Evolutionary conservation across 164 flowering plant species (phyloP).

Genomic region (Piper betle): DNA sequence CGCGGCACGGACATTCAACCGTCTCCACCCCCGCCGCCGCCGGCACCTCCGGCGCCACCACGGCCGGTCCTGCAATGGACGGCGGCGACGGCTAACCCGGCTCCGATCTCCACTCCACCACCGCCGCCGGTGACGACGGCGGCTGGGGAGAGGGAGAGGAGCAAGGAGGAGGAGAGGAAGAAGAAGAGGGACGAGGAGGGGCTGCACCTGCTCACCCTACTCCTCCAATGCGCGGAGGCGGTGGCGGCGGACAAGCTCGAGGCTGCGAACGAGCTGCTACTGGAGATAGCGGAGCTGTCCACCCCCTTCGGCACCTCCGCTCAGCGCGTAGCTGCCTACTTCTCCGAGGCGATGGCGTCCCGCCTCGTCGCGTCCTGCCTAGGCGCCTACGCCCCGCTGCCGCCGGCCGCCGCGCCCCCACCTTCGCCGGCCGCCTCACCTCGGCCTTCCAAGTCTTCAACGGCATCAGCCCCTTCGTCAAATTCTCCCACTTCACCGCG

Average conservation of each 20-base stretch:
- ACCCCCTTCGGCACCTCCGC: conserved; percentile 94
- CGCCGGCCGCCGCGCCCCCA: conserved; percentile 20
- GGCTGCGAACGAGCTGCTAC: conserved; percentile 68
- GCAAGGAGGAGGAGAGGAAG: conserved; percentile 44
- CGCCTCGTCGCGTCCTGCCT: conserved; percentile 69
- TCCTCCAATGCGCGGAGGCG: conserved; percentile 91
- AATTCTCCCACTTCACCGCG: conserved; percentile 96
- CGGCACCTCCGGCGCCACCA: not conserved
- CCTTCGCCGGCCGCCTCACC: conserved; percentile 41
- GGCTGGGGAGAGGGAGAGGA: conserved; percentile 19
- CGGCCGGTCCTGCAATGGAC: too few relatives aligned
- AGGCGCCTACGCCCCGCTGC: conserved; percentile 56
- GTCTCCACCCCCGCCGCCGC: not conserved
- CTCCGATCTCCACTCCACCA: not conserved
- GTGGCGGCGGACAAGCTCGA: conserved; percentile 68
- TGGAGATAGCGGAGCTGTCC: conserved; percentile 75
- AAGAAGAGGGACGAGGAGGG: conserved; percentile 82
- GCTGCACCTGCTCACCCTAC: conserved; percentile 69
- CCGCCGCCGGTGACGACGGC: conserved; percentile 1
- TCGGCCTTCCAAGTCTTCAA: conserved; percentile 94
- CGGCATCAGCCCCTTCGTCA: conserved; percentile 93
- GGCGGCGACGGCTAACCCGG: not conserved
- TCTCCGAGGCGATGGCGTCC: conserved; percentile 94
- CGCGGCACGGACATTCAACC: not conserved
- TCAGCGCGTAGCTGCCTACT: conserved; percentile 92